Conservation (phyloP, 2,329 filamentous ascomycete genomes). For the Colletotrichum sp. region DNA sequence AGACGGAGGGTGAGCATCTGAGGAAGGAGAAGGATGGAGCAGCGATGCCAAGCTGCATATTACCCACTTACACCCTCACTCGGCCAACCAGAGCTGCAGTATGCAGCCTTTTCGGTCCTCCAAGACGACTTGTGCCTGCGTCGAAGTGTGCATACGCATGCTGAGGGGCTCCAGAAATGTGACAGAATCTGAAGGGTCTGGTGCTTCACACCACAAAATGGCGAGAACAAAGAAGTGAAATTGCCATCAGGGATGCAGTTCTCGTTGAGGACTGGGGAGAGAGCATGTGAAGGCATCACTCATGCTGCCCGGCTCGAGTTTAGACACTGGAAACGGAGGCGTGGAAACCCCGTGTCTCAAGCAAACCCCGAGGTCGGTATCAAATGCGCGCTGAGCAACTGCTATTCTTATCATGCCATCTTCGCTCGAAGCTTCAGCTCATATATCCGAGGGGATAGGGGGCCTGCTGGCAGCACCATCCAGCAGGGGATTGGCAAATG, state of each 20-base stretch:
- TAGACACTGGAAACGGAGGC: background rate
- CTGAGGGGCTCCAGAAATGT: background rate
- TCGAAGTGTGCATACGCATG: background rate
- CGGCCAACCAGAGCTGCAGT: background rate
- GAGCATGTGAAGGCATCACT: background rate
- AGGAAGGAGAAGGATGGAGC: background rate
- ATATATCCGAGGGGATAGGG: background rate
- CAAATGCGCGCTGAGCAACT: background rate
- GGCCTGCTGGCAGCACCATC: background rate
- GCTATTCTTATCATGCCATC: background rate
- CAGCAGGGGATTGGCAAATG: background rate
- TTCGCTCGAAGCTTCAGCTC: background rate
- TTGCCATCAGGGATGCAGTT: background rate
- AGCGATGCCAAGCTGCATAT: conserved; percentile 10
- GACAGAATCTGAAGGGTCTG: background rate
- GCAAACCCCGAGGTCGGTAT: background rate
- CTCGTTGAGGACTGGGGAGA: background rate
- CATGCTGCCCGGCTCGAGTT: background rate
- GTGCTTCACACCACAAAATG: background rate
- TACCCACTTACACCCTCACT: background rate
- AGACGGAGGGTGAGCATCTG: background rate
- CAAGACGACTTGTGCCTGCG: conserved; percentile 9
- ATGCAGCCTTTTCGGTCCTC: background rate
- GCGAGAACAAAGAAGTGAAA: background rate
- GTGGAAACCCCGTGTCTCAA: background rate